A percentile compares a stretch with the other conserved stretches of the same genome.
Evolutionary conservation across 1,284 basidiomycete species (phyloP).

Genomic region (Ganoderma lingzhi): DNA sequence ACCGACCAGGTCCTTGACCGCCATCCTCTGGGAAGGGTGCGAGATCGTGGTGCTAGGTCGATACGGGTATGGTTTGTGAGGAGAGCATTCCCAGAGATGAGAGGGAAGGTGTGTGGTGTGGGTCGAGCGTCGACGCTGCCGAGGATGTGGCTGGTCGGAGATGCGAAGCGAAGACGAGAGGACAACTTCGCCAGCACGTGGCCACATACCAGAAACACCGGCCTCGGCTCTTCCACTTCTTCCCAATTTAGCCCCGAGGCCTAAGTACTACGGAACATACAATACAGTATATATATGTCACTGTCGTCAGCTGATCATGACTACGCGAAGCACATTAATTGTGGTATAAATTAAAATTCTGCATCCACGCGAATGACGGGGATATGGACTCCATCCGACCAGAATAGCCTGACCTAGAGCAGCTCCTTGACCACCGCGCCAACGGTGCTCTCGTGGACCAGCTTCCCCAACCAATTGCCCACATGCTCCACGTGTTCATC

Average conservation of each 20-base stretch:
- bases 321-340: neutral
- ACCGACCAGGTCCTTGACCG: constrained; percentile 43
- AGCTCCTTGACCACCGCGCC: constrained; percentile 32
- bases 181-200: constrained; percentile 24
- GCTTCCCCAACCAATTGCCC: constrained; percentile 20
- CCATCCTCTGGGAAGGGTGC: constrained; percentile 30
- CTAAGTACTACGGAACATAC: too few relatives aligned
- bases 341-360: neutral
- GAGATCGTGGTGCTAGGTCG: neutral
- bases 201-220: neutral
- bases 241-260: constrained; percentile 11
- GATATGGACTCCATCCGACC: neutral
- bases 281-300: too few relatives aligned
- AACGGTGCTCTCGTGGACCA: constrained; percentile 31
- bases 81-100: constrained; percentile 11
- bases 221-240: constrained; percentile 15
- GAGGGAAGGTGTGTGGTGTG: neutral
- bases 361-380: neutral
- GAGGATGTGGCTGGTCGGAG: neutral
- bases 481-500: constrained; percentile 13
- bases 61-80: neutral
- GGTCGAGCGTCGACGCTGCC: constrained; percentile 9
- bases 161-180: neutral
- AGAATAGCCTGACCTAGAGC: constrained; percentile 12
- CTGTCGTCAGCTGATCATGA: too few relatives aligned